Conservation (phyloP, 345 rosid genomes). For the Eucalyptus microcorys region DNA sequence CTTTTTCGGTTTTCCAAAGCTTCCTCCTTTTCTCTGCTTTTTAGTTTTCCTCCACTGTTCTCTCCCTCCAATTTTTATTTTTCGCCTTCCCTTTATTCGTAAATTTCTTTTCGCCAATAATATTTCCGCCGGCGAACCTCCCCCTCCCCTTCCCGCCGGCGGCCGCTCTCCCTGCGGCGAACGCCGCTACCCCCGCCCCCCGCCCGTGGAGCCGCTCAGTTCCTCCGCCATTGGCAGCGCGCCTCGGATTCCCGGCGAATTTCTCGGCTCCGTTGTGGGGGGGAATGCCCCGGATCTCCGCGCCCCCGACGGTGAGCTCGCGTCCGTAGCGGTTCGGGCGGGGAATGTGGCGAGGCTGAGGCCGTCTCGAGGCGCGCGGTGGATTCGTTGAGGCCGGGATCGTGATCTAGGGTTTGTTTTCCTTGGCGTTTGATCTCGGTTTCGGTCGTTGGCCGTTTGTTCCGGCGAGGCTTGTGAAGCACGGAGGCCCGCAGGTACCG, state of each 20-base stretch:
- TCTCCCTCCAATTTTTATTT: constrained; percentile 10
- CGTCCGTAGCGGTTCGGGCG: constrained; percentile 21
- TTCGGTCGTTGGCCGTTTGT: constrained; percentile 1
- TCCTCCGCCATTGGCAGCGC: neutral
- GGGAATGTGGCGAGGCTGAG: constrained; percentile 54
- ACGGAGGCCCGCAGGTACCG: constrained; percentile 53
- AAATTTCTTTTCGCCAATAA: constrained; percentile 5
- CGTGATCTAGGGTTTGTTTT: constrained; percentile 72
- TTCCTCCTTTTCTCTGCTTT: neutral
- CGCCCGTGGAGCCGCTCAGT: neutral
- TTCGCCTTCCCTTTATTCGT: neutral
- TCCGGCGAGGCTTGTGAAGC: constrained; percentile 3
- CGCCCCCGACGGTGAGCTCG: constrained; percentile 22
- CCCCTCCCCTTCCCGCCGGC: constrained; percentile 20
- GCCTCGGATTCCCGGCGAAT: neutral
- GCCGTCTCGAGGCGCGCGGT: constrained; percentile 12
- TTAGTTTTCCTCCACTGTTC: constrained; percentile 5
- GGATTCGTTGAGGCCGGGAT: constrained; percentile 18
- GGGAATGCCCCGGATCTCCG: constrained; percentile 52
- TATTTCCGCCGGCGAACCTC: constrained; percentile 15
- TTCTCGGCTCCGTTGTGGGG: neutral
- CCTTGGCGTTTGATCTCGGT: constrained; percentile 2
- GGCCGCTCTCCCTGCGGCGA: constrained; percentile 20
- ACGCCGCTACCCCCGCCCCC: neutral
- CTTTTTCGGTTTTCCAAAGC: constrained; percentile 65